Percentiles rank a stretch among this genome's conserved stretches.
phyloP scores from a whole-genome alignment of 805 yeast species.

The Kazachstania taianensis region DNA sequence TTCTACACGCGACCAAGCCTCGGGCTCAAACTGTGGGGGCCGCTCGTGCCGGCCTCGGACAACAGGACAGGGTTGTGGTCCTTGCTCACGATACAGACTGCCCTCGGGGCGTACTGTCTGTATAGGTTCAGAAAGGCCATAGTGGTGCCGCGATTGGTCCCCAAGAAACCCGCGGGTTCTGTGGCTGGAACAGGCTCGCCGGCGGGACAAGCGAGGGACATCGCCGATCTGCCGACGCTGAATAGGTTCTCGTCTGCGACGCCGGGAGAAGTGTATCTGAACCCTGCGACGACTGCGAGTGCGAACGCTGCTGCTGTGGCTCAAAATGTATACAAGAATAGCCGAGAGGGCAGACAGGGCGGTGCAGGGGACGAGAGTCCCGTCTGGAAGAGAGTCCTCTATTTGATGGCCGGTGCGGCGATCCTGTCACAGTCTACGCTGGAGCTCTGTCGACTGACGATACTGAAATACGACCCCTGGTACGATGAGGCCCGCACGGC shows the following conservation, averaged over 20 bases:
- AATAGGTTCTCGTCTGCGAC: constrained; percentile 28
- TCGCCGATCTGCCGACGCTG: constrained; percentile 27
- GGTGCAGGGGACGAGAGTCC: not conserved
- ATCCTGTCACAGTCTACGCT: constrained; percentile 45
- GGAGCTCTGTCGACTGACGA: constrained; percentile 41
- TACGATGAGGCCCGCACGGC: constrained; percentile 51
- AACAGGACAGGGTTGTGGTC: constrained; percentile 44
- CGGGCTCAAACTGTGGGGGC: constrained; percentile 58
- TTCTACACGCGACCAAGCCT: constrained; percentile 40
- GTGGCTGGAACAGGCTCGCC: constrained; percentile 6
- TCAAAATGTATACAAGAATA: not conserved
- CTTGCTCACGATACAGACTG: constrained; percentile 43
- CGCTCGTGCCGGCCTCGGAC: constrained; percentile 65
- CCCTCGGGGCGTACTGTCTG: constrained; percentile 33
- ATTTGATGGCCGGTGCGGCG: constrained; percentile 35
- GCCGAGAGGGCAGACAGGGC: not conserved
- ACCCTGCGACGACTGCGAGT: not conserved
- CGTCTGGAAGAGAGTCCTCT: constrained; percentile 23
- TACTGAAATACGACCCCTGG: constrained; percentile 57
- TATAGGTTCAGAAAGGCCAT: constrained; percentile 11
- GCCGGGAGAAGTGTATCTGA: constrained; percentile 10
- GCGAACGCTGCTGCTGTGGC: not conserved
- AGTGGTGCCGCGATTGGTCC: not conserved
- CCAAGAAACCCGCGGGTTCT: no score
- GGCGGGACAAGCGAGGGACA: constrained; percentile 12